phyloP scores from a whole-genome alignment of 176 grass and related monocot species.

The Microstegium vimineum region DNA sequence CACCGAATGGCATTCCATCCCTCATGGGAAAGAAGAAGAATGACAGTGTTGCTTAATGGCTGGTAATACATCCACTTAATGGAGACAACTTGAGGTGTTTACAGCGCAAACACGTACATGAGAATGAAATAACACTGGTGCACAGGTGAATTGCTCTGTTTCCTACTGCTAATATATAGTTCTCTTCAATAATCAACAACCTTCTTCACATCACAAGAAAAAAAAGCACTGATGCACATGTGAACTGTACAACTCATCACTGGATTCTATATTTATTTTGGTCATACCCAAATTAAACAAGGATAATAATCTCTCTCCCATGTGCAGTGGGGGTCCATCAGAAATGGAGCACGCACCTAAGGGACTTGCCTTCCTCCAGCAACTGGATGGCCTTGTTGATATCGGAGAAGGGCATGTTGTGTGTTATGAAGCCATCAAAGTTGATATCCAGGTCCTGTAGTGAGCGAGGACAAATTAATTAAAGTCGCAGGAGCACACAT shows the following conservation, averaged over 20 bases:
- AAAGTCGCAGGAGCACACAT: background rate
- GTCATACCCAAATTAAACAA: background rate
- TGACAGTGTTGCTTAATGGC: too few species aligned
- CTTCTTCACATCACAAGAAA: background rate
- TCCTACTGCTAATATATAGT: background rate
- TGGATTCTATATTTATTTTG: background rate
- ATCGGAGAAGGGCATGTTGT: conserved; percentile 78
- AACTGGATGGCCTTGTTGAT: conserved; percentile 72
- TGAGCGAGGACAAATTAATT: background rate
- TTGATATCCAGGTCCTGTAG: conserved; percentile 74
- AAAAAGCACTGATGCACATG: background rate
- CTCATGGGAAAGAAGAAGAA: too few species aligned
- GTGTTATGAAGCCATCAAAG: conserved; percentile 83
- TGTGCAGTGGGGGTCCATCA: background rate
- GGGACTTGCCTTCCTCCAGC: conserved; percentile 63
- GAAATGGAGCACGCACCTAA: conserved; percentile 71
- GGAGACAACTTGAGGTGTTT: background rate
- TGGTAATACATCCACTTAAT: too few species aligned
- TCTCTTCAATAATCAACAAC: background rate
- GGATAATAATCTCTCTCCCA: background rate
- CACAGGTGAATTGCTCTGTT: too few species aligned
- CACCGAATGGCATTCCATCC: too few species aligned
- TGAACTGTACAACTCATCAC: background rate
- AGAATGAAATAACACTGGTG: too few species aligned
- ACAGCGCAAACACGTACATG: too few species aligned